phyloP scores from a whole-genome alignment of 2,329 filamentous ascomycete genomes.

The Diaporthe destruens region DNA sequence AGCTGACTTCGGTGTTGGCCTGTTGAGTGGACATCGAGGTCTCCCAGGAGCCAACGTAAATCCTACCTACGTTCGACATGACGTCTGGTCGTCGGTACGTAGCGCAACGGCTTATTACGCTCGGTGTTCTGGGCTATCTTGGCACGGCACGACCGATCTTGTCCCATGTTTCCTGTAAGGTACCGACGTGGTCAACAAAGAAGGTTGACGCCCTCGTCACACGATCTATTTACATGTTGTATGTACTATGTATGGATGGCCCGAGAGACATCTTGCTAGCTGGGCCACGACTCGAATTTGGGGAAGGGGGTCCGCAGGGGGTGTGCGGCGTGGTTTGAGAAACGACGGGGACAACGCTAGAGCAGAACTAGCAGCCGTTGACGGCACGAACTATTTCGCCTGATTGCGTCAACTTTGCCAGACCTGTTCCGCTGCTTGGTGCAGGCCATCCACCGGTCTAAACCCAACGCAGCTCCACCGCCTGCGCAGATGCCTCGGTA shows the following conservation, averaged over 20 bases:
- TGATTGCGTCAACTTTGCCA: slow-evolving; percentile 30
- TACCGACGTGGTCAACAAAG: slow-evolving; percentile 17
- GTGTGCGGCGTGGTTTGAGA: slow-evolving; percentile 15
- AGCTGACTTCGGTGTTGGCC: background rate
- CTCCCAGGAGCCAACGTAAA: background rate
- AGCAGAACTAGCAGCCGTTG: slow-evolving; percentile 33
- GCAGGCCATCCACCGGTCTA: background rate
- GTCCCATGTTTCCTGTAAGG: slow-evolving; percentile 32
- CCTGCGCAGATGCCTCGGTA: slow-evolving; percentile 21
- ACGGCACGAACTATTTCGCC: slow-evolving; percentile 29
- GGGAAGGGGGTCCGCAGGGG: background rate
- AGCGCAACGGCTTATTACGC: background rate
- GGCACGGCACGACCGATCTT: slow-evolving; percentile 32
- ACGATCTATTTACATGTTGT: slow-evolving; percentile 8
- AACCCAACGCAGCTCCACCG: slow-evolving; percentile 15
- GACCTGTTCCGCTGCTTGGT: slow-evolving; percentile 3
- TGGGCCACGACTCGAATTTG: slow-evolving; percentile 20
- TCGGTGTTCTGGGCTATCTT: slow-evolving; percentile 23
- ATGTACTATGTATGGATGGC: slow-evolving; percentile 21
- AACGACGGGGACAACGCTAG: slow-evolving; percentile 10
- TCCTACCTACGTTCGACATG: background rate
- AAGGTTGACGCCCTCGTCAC: slow-evolving; percentile 30
- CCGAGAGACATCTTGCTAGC: slow-evolving; percentile 9
- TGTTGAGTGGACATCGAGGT: background rate
- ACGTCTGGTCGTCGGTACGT: slow-evolving; percentile 23